Base-by-base conservation (phyloP, 1,139 yeast species). In the Diutina mesorugosa region DNA sequence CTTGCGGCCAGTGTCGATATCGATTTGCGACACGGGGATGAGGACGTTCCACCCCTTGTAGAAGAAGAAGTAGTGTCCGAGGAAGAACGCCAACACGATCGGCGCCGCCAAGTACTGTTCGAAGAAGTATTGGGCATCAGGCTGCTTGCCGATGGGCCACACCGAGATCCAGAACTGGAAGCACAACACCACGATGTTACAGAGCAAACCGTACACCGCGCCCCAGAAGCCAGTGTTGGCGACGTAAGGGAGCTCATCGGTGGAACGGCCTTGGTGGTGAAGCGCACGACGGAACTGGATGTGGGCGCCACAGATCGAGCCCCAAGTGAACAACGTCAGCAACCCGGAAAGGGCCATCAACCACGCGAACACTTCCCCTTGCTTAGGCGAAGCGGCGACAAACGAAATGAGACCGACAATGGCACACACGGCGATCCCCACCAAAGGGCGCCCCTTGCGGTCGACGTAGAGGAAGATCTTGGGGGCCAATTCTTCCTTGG, bases 61-160 rank as follows among this genome's bases (percentile, higher is more conserved):
- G 76, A 80, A 1, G 45, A 30, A 83, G 14, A 81, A 18, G 61
- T 83, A 77, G 72, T 84, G 88, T 58, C 76, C 76, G 35, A 79
- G 53, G 71, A 81, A 84, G 67, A 82, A 83, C 2, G 69, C 77
- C 56, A 84, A 61, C 59, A 84, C 73, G 59, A 85, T 83, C 45
- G 85, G 87, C 57, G 78, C 78, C 52, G 88, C 83, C 64, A 85
- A 73, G 69, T 81, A 85, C 50, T 81, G 75, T 66, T 76, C 72
- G 69, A 85, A 85, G 76, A 85, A 85, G 56, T 70, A 76, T 60
- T 72, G 64, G 0, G 73, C 72, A 50, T 65, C 56, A 30, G 79
- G 78, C 46, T 61, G 57, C 16, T 58, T 41, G 8, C 72, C 71
- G 47, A 73, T 60, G 10, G 79, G 79, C 62, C 61, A 74, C 56